phyloP scores from a whole-genome alignment of 768 basidiomycete genomes.

The Leccinum incarnatum region DNA sequence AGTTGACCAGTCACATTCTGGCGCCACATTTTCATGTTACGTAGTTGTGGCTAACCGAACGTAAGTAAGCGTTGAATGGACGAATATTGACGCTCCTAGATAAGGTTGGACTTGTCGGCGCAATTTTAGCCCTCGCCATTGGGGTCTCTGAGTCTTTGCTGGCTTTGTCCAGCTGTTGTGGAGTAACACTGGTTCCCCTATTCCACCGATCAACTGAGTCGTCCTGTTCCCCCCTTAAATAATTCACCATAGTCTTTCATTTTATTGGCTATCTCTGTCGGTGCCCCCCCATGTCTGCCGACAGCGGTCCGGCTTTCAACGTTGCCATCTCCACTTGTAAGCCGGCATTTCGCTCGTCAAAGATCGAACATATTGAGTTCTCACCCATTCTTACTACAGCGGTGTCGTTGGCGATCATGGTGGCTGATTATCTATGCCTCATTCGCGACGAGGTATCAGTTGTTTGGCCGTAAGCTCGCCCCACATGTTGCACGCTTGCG shows the following conservation, averaged over 20 bases:
- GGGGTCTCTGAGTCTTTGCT: background rate
- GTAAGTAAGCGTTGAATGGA: background rate
- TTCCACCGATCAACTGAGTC: background rate
- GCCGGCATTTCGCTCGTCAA: background rate
- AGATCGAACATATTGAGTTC: background rate
- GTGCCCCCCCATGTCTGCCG: background rate
- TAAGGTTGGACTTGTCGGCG: background rate
- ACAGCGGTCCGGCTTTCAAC: slow-evolving; percentile 1
- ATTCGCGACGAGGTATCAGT: slow-evolving; percentile 15
- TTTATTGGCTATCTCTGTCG: background rate
- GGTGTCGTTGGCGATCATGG: slow-evolving; percentile 12
- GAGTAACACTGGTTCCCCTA: background rate
- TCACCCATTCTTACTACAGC: slow-evolving; percentile 1
- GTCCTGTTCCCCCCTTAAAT: background rate
- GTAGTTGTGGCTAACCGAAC: background rate
- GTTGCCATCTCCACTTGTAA: slow-evolving; percentile 15
- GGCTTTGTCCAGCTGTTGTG: background rate
- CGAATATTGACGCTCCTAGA: background rate
- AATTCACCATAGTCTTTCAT: slow-evolving; percentile 3
- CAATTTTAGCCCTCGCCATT: background rate
- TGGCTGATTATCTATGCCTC: slow-evolving; percentile 10
- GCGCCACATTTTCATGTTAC: background rate
- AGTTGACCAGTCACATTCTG: background rate
- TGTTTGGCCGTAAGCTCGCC: slow-evolving; percentile 24
- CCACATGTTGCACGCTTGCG: background rate